Conservation (phyloP, 2,329 filamentous ascomycete genomes). For the Penicillium sumatraense region DNA sequence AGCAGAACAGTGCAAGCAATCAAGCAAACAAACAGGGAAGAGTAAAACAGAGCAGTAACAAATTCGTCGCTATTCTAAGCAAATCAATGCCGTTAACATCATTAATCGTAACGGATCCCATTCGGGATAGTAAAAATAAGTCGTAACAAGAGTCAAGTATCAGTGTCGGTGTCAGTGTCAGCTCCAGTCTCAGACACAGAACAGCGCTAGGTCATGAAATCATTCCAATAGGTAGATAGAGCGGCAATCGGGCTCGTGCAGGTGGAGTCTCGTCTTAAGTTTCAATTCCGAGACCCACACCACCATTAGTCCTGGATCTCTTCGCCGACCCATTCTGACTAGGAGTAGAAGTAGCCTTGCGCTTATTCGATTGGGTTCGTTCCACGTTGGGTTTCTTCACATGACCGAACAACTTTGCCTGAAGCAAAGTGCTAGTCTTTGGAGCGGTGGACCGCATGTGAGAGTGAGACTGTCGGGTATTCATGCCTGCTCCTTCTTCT, state of each 20-base stretch:
- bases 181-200: conserved; percentile 17
- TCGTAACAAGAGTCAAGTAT: too few relatives aligned
- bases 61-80: conserved; percentile 4
- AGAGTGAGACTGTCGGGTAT: conserved; percentile 11
- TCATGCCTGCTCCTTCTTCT: conserved; percentile 60
- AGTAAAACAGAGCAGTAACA: not conserved
- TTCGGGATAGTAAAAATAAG: conserved; percentile 8
- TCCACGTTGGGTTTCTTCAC: conserved; percentile 61
- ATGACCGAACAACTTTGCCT: conserved; percentile 66
- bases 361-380: conserved; percentile 38
- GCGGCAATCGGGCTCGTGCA: conserved; percentile 5
- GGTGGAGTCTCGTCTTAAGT: conserved; percentile 30
- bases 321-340: conserved; percentile 49
- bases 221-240: conserved; percentile 27
- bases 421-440: conserved; percentile 55
- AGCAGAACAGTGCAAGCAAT: too few relatives aligned
- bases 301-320: conserved; percentile 54
- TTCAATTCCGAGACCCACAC: conserved; percentile 63
- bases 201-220: conserved; percentile 28
- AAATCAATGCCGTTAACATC: conserved; percentile 4
- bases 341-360: conserved; percentile 45
- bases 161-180: too few relatives aligned
- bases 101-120: conserved; percentile 23
- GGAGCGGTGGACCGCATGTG: conserved; percentile 37
- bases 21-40: not conserved